Percentiles rank a stretch among this genome's conserved stretches.
Evolutionary conservation across 164 flowering plant species (phyloP).

Genomic region (Santalum album): DNA sequence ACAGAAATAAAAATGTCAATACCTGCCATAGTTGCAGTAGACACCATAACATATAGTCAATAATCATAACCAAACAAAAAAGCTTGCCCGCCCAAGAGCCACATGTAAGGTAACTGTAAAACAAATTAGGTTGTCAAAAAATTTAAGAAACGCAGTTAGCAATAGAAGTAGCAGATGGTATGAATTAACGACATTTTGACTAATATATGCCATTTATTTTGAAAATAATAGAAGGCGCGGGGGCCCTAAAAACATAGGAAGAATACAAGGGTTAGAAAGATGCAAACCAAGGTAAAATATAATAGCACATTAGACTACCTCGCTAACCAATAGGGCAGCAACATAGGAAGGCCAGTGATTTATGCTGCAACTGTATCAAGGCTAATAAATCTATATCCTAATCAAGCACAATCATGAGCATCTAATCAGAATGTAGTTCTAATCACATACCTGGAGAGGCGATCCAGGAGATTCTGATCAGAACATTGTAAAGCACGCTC

Average conservation of each 20-base stretch:
- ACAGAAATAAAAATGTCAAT: neutral
- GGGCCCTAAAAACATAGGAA: no score
- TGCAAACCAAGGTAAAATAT: no score
- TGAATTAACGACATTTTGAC: no score
- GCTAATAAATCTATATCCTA: neutral
- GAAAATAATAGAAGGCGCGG: no score
- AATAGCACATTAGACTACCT: no score
- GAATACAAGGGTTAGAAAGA: no score
- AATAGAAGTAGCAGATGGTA: no score
- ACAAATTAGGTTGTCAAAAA: neutral
- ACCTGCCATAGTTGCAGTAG: conserved; percentile 69
- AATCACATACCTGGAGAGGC: conserved; percentile 60
- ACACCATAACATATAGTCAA: conserved; percentile 74
- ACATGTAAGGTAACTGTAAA: conserved; percentile 68
- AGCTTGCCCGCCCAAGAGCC: conserved; percentile 98
- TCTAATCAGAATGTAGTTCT: neutral
- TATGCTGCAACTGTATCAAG: no score
- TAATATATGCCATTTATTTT: no score
- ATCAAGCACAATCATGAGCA: neutral
- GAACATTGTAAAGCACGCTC: conserved; percentile 69
- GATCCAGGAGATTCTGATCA: conserved; percentile 55
- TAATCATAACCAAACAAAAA: conserved; percentile 79
- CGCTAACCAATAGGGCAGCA: no score
- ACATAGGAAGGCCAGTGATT: no score
- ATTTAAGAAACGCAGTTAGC: no score